Conservation (phyloP, 1,284 basidiomycete genomes). For the Trichosporon sp. region DNA sequence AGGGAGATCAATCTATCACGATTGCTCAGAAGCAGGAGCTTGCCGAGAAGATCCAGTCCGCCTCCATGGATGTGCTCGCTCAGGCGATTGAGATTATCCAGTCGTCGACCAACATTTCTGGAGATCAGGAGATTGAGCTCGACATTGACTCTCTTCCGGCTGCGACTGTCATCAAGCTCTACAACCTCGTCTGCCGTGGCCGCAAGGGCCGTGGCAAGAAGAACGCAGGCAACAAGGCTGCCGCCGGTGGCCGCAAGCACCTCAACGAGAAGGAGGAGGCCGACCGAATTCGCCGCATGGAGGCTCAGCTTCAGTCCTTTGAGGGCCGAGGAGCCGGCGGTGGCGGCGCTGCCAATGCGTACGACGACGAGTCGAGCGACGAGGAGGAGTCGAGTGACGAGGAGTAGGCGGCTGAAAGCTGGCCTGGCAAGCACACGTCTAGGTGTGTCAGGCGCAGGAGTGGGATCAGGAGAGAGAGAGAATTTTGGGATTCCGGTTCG, state of each 20-base stretch:
- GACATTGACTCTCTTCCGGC: constrained; percentile 87
- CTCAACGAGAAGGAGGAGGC: constrained; percentile 50
- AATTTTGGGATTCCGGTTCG: constrained; percentile 1
- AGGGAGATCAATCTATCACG: constrained; percentile 52
- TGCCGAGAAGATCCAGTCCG: constrained; percentile 77
- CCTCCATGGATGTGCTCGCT: constrained; percentile 71
- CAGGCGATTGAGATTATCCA: constrained; percentile 88
- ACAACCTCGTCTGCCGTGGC: constrained; percentile 79
- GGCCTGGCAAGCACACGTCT: background rate
- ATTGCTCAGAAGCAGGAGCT: constrained; percentile 95
- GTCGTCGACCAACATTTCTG: constrained; percentile 76
- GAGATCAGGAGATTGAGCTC: constrained; percentile 91
- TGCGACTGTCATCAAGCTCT: constrained; percentile 76
- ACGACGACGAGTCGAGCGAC: constrained; percentile 34
- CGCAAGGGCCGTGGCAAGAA: constrained; percentile 29
- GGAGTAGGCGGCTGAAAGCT: constrained; percentile 21
- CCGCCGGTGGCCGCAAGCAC: constrained; percentile 68
- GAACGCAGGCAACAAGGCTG: constrained; percentile 16
- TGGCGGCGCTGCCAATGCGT: constrained; percentile 23
- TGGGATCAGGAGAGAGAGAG: background rate
- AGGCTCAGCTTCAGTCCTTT: constrained; percentile 53
- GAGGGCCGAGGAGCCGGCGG: constrained; percentile 20
- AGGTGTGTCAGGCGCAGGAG: background rate
- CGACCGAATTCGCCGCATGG: constrained; percentile 77
- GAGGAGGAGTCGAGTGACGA: constrained; percentile 44